These are phyloP conservation scores for Pisolithus microcarpus DNA, from an alignment of 768 basidiomycete genomes.

Conservation along the genomic window DNA sequence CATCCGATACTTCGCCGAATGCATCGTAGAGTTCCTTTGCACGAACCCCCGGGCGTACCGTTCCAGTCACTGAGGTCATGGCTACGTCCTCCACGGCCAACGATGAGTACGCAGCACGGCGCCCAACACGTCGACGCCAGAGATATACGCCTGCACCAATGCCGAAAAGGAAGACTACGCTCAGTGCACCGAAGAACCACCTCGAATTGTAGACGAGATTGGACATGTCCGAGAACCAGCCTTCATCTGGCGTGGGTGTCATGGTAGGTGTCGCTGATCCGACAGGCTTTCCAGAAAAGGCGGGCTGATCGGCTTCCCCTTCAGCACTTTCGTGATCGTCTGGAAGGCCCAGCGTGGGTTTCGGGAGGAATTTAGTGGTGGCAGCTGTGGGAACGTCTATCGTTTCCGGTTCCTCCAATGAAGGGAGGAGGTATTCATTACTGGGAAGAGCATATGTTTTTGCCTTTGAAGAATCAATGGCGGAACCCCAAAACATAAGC, in stretches of 20 bases:
- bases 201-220: constrained; percentile 67
- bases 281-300: constrained; percentile 42
- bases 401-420: constrained; percentile 38
- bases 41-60: constrained; percentile 32
- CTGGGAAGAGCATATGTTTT: constrained; percentile 54
- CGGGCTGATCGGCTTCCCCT: constrained; percentile 76
- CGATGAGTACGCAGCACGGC: constrained; percentile 45
- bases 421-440: constrained; percentile 42
- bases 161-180: constrained; percentile 71
- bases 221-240: constrained; percentile 78
- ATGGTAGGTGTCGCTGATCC: constrained; percentile 29
- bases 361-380: constrained; percentile 59
- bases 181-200: constrained; percentile 88
- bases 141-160: constrained; percentile 68
- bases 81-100: constrained; percentile 64
- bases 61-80: constrained; percentile 62
- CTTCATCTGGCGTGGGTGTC: constrained; percentile 64
- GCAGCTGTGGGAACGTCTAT: constrained; percentile 33
- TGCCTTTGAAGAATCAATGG: constrained; percentile 63
- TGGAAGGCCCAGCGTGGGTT: constrained; percentile 84
- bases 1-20: constrained; percentile 85
- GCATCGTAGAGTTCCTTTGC: constrained; percentile 95
- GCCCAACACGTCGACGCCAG: constrained; percentile 54
- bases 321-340: constrained; percentile 74
- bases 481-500: constrained; percentile 87